These are phyloP conservation scores for Vigna angularis DNA, from an alignment of 306 rosid genomes.

Conservation along the genomic window DNA sequence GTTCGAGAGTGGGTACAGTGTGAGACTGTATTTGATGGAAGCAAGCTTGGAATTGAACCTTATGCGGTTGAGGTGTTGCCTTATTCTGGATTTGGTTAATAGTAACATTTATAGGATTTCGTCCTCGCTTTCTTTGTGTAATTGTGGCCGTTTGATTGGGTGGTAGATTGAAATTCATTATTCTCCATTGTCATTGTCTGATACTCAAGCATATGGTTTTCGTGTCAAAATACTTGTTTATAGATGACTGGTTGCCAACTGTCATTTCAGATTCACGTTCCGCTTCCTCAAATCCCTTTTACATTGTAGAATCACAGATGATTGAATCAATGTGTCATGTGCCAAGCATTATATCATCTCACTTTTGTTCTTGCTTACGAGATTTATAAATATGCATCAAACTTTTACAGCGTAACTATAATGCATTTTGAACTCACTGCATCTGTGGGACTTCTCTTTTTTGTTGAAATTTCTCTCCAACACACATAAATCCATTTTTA, in stretches of 20 bases:
- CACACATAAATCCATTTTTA: not conserved
- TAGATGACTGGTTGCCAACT: not conserved
- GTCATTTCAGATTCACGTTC: not conserved
- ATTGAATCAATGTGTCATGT: conserved; percentile 21
- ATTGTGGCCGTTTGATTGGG: conserved; percentile 49
- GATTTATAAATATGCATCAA: conserved; percentile 2
- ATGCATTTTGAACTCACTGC: conserved; percentile 4
- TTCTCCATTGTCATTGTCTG: not conserved
- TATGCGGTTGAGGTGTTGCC: conserved; percentile 79
- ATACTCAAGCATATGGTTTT: not conserved
- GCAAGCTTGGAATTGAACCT: conserved; percentile 96
- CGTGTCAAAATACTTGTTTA: not conserved
- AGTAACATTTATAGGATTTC: conserved; percentile 82
- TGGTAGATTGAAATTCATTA: not conserved
- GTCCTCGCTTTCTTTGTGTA: conserved; percentile 81
- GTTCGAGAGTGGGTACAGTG: conserved; percentile 85
- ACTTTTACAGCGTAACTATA: not conserved
- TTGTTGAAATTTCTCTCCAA: conserved; percentile 5
- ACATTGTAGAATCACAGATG: not conserved
- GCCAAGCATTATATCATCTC: conserved; percentile 3
- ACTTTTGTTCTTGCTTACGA: conserved; percentile 26
- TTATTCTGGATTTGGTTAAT: conserved; percentile 82
- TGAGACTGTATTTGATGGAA: conserved; percentile 96
- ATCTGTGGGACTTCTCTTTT: not conserved
- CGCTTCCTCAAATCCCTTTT: not conserved